These are phyloP conservation scores for Agrocybe pediades DNA, from an alignment of 768 basidiomycete species.

Conservation along the genomic window DNA sequence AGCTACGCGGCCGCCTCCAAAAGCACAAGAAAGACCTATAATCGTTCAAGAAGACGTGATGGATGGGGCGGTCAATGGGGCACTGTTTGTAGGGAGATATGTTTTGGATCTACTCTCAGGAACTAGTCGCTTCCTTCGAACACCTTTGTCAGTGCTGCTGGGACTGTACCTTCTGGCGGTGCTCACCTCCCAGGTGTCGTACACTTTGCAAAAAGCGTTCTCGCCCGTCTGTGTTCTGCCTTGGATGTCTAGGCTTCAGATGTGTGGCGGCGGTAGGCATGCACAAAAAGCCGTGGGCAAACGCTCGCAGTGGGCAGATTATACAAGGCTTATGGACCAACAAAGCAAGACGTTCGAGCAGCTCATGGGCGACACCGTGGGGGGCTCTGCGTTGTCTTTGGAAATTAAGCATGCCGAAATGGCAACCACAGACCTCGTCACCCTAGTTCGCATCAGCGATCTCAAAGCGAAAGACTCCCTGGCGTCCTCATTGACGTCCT, in stretches of 20 bases:
- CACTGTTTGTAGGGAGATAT: conserved; percentile 39
- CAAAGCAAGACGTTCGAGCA: conserved; percentile 66
- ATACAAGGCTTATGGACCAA: conserved; percentile 57
- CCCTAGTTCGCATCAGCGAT: conserved; percentile 63
- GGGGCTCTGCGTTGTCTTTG: conserved; percentile 60
- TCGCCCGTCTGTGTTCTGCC: conserved; percentile 67
- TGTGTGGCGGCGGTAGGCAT: conserved; percentile 38
- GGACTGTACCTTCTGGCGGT: conserved; percentile 53
- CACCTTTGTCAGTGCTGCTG: conserved; percentile 56
- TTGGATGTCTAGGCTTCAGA: conserved; percentile 45
- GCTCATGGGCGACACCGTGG: conserved; percentile 58
- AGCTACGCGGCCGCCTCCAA: not conserved
- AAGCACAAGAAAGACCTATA: conserved; percentile 1
- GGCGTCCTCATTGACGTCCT: conserved; percentile 50
- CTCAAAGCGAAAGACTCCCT: conserved; percentile 61
- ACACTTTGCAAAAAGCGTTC: conserved; percentile 47
- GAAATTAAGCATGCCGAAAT: conserved; percentile 79
- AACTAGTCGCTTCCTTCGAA: conserved; percentile 51
- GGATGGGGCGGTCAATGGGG: conserved; percentile 29
- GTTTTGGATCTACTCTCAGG: conserved; percentile 46
- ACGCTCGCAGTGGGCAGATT: conserved; percentile 55
- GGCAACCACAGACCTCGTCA: conserved; percentile 69
- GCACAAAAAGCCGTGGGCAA: conserved; percentile 7
- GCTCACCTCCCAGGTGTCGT: conserved; percentile 40
- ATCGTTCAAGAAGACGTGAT: conserved; percentile 26